Base-by-base conservation (phyloP, 2,329 filamentous ascomycete genomes). In the Scedosporium aurantiacum region DNA sequence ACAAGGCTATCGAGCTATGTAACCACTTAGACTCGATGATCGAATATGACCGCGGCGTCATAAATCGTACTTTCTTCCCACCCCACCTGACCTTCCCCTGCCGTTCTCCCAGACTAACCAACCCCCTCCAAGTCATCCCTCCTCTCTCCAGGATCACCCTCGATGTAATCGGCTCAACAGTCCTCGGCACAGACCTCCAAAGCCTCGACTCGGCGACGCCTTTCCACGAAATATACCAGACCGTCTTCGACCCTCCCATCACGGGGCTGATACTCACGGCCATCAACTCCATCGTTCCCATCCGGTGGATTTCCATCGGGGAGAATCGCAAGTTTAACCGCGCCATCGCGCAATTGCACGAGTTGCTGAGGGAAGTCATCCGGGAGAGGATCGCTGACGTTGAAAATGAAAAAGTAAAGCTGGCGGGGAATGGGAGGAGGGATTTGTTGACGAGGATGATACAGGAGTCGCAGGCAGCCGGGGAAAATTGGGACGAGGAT, bases 261-360 rank as follows among this genome's bases (percentile, higher is more conserved):
- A 54, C 68, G 2, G 67, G 68, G 5, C 63, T 65, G 45, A 23
- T 67, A 0, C 65, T 70, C n/a, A 64, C 68, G 12, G 66, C 71
- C 25, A 68, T 73, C 1, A 68, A 71, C 43, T 68, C 68, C 2
- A 64, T 73, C 32, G 37, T 74, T 12, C 73, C 73, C 0, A 67
- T 74, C 18, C 67, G 73, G n/a, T 72, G 70, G 65, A 67, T 75
- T 7, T 75, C 74, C 0, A 55, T 77, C 5, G 66, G 70, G 50
- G 72, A 71, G 28, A 75, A 75, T 58, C 66, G 66, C 41, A 67
- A 70, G 1, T 76, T 76, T 60, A 66, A 73, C 0, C 61, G 63
- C 10, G 70, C 71, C 4, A 74, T 69, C 55, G 62, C 61, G 0
- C 64, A 66, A 40, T 68, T 73, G 14, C 71, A 71, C 64, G 50